A percentile compares a stretch with the other conserved stretches of the same genome.
Conservation (phyloP, 2,329 filamentous ascomycete genomes). For the Aureobasidium sp. region DNA sequence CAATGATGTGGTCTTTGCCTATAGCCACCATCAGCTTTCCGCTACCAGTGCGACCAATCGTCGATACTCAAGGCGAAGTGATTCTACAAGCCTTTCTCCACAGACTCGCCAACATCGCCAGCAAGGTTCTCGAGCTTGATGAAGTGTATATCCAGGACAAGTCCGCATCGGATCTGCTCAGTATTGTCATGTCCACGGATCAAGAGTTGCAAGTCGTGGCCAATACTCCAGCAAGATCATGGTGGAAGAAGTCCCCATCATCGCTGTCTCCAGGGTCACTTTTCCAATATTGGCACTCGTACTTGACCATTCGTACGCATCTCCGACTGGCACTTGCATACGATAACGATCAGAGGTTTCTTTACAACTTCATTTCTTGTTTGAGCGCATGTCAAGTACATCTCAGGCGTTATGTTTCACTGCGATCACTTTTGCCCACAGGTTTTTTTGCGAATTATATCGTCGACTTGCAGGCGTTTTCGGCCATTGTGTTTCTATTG, state of each 20-base stretch:
- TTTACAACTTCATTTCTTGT: conserved; percentile 9
- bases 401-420: neutral
- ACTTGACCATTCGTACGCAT: neutral
- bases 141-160: conserved; percentile 17
- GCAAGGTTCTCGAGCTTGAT: conserved; percentile 22
- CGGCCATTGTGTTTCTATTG: neutral
- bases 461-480: neutral
- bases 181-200: conserved; percentile 22
- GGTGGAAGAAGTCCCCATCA: conserved; percentile 14
- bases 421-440: neutral
- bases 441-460: neutral
- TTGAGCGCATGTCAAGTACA: conserved; percentile 1
- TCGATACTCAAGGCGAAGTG: conserved; percentile 20
- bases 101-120: conserved; percentile 22
- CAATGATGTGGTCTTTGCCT: conserved; percentile 31
- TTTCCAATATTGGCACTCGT: neutral
- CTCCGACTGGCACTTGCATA: neutral
- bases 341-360: neutral
- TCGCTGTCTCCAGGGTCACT: neutral
- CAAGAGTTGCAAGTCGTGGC: conserved; percentile 22
- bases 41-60: conserved; percentile 16
- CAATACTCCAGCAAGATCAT: conserved; percentile 19
- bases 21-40: conserved; percentile 23
- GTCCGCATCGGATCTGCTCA: conserved; percentile 19
- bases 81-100: conserved; percentile 21